Evolutionary conservation across 345 rosid genomes (phyloP).

Genomic region (Sisymbrium irio): DNA sequence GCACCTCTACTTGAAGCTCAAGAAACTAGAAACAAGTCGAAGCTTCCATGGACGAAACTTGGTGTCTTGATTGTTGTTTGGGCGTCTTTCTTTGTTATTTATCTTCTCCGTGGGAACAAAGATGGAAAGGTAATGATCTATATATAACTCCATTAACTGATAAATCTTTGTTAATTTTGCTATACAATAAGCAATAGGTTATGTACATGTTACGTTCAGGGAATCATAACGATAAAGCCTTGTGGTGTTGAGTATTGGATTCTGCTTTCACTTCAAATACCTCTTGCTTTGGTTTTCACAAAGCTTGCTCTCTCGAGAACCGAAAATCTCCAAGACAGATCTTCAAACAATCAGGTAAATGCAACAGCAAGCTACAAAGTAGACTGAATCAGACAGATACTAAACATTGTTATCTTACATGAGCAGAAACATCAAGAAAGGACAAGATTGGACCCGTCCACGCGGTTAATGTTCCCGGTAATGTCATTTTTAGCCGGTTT

Average conservation of each 20-base stretch:
- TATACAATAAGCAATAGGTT: not conserved
- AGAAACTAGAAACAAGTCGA: constrained; percentile 10
- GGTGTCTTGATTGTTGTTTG: constrained; percentile 63
- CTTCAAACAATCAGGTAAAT: constrained; percentile 12
- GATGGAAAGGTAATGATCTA: constrained; percentile 50
- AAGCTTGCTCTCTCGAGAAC: constrained; percentile 47
- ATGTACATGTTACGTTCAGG: constrained; percentile 39
- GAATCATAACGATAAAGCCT: constrained; percentile 50
- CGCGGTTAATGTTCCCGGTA: constrained; percentile 43
- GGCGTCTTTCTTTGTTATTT: constrained; percentile 64
- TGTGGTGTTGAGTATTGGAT: constrained; percentile 77
- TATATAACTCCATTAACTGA: not conserved
- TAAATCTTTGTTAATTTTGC: not conserved
- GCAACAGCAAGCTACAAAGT: not conserved
- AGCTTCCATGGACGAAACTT: constrained; percentile 70
- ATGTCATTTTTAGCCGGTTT: constrained; percentile 81
- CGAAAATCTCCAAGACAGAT: constrained; percentile 22
- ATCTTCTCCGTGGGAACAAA: constrained; percentile 69
- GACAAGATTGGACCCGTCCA: constrained; percentile 22
- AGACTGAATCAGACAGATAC: not conserved
- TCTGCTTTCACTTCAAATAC: constrained; percentile 68
- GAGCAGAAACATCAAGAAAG: constrained; percentile 32
- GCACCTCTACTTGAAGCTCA: constrained; percentile 46
- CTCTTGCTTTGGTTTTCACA: constrained; percentile 72
- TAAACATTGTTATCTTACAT: not conserved